Evolutionary conservation across 768 basidiomycete species (phyloP), one percentile per base, ranked within the genome.

Genomic region (Tephrocybe sp.): DNA sequence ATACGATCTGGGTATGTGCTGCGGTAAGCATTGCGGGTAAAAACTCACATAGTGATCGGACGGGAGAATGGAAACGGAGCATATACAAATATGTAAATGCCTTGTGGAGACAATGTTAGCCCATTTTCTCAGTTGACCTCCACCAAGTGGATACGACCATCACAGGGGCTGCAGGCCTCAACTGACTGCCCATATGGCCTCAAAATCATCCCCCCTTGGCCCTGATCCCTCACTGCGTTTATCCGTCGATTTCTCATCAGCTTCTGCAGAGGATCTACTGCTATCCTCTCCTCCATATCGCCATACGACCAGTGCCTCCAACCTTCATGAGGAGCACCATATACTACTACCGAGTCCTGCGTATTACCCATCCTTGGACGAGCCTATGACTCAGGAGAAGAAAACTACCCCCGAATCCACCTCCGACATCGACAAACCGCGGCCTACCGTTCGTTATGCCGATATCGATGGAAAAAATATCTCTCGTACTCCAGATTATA

Each of bases 401-500:
- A 58, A 56, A 38, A 48, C 55, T 16, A 59, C 64, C n/a, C 50
- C 57, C 16, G 46, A 57, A 35, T 39, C 51, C 33, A 51, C 38
- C 60, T 49, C 52, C 26, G 52, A 61, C 34, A 44, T 56, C 44
- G 51, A 55, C 46, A 40, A 52, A 55, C 55, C 51, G 26, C 58
- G 72, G 42, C 75, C 70, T 12, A 62, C 71, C 31, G 84, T 84
- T 26, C 84, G 84, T 62, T 84, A 85, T 55, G 69, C 71, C 4
- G 75, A 77, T 3, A 69, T 74, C 33, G 53, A 79, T 35, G 40
- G 34, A 19, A 63, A 64, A 7, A 58, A 63, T 12, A 49, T 65
- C 6, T 39, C 61, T 4, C 64, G 67, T 10, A 51, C 62, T 7
- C 63, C 62, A 12, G 52, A 47, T 48, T 70, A 60, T 57, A 46